phyloP scores from a whole-genome alignment of 176 grass and related monocot species.

The Juncus effusus region DNA sequence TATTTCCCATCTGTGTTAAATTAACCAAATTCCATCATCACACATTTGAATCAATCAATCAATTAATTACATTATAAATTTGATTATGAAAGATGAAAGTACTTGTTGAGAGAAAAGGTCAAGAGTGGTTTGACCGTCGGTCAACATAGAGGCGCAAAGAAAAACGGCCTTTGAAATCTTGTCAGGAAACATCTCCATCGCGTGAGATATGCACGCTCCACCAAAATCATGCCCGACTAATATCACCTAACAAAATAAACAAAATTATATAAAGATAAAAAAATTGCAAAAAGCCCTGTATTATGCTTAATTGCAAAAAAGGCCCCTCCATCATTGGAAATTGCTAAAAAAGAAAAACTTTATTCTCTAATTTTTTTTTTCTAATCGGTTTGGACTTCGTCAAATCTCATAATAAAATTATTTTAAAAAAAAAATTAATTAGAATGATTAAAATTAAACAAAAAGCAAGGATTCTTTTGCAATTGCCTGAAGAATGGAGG shows the following conservation, averaged over 20 bases:
- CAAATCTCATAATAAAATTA: too few relatives aligned
- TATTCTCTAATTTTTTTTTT: too few relatives aligned
- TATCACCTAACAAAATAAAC: slow-evolving; percentile 49
- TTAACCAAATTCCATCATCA: slow-evolving; percentile 1
- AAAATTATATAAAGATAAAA: slow-evolving; percentile 20
- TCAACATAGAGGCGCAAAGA: slow-evolving; percentile 80
- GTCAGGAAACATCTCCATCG: slow-evolving; percentile 72
- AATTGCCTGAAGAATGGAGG: too few relatives aligned
- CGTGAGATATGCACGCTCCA: slow-evolving; percentile 79
- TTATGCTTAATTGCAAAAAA: not conserved
- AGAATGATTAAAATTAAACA: too few relatives aligned
- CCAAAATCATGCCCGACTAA: slow-evolving; percentile 92
- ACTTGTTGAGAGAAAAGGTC: slow-evolving; percentile 87
- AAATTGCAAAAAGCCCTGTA: not conserved
- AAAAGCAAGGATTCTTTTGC: too few relatives aligned
- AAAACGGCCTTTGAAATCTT: slow-evolving; percentile 84
- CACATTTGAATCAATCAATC: not conserved
- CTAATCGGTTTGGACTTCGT: too few relatives aligned
- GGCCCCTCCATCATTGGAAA: not conserved
- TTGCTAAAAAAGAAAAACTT: not conserved
- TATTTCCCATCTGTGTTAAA: slow-evolving; percentile 48
- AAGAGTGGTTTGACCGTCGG: slow-evolving; percentile 58
- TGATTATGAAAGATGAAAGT: slow-evolving; percentile 10
- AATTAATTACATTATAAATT: not conserved
- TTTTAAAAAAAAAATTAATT: too few relatives aligned